Base-by-base conservation (phyloP, 352 stramenopile genomes). In the Phytophthora sp. region DNA sequence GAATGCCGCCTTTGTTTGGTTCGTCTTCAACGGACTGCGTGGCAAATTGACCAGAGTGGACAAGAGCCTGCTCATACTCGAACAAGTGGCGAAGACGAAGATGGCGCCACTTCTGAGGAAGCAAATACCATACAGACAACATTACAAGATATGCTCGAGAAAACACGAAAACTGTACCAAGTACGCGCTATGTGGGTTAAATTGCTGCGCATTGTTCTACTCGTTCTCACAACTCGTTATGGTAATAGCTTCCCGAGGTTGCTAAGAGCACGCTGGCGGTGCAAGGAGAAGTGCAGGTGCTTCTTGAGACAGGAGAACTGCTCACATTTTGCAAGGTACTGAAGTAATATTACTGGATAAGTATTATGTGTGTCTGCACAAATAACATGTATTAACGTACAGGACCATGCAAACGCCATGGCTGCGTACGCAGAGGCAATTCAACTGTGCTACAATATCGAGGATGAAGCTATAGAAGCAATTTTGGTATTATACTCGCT, bases 261-360 rank as follows among this genome's bases (percentile, higher is more conserved):
- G 42, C 46, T 16, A 77, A 63, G 15, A 79, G 16, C 36, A 68
- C 61, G n/a, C 21, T 62, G 15, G 75, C 66, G 0, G 52, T 73
- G 1, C 69, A 77, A 13, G 82, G 82, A 23, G 66, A 85, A 74
- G 66, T 79, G 15, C 69, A 75, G 2, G 73, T 86, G 50, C 64
- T 89, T 15, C 30, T 85, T 33, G 76, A 89, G 59, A 71, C 72
- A 21, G 79, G 68, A 21, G 77, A 89, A 45, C 36, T 86, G 16
- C 45, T 78, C 16, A 38, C 50, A 0, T 63, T 72, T 55, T 61
- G 39, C 16, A 53, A 68, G 38, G 82, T n/a, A n/a, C n/a, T n/a
- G n/a, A n/a, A n/a, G n/a, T 90, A 61, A 6, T 41, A 27, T 13
- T n/a, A 20, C 2, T n/a, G 9, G 15, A 29, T 16, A 47, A 45